These are phyloP conservation scores for Fusarium brevicatenulatum DNA, from an alignment of 2,329 filamentous ascomycete genomes.

Conservation along the genomic window DNA sequence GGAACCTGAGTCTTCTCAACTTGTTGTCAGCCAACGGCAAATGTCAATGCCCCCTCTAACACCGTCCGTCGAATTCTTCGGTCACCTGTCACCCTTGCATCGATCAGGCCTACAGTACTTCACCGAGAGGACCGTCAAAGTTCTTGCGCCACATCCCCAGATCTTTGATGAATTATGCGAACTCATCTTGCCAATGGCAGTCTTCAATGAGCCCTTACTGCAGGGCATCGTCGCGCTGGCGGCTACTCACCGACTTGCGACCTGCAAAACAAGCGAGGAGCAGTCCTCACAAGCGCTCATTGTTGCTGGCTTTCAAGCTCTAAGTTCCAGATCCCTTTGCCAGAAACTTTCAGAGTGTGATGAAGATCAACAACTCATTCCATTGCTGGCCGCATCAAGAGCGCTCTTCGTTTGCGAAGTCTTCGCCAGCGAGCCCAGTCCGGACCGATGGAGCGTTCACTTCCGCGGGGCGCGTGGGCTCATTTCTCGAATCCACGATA, in stretches of 20 bases:
- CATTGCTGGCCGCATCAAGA: constrained; percentile 18
- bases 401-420: constrained; percentile 33
- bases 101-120: constrained; percentile 35
- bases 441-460: constrained; percentile 34
- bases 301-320: constrained; percentile 28
- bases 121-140: constrained; percentile 30
- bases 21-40: constrained; percentile 1
- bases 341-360: constrained; percentile 23
- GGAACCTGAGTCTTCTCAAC: not conserved
- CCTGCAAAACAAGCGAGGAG: constrained; percentile 27
- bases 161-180: constrained; percentile 32
- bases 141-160: constrained; percentile 26
- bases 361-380: constrained; percentile 23
- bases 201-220: constrained; percentile 28
- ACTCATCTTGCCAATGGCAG: constrained; percentile 29
- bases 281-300: constrained; percentile 22
- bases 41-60: not conserved
- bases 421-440: constrained; percentile 28
- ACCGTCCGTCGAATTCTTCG: constrained; percentile 22
- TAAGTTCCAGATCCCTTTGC: constrained; percentile 32
- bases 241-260: constrained; percentile 29
- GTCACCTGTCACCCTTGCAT: constrained; percentile 28
- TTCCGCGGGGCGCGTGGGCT: constrained; percentile 28
- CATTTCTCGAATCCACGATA: constrained; percentile 22
- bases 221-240: constrained; percentile 31